phyloP scores from a whole-genome alignment of 2,329 filamentous ascomycete species.

The Claviceps africana region DNA sequence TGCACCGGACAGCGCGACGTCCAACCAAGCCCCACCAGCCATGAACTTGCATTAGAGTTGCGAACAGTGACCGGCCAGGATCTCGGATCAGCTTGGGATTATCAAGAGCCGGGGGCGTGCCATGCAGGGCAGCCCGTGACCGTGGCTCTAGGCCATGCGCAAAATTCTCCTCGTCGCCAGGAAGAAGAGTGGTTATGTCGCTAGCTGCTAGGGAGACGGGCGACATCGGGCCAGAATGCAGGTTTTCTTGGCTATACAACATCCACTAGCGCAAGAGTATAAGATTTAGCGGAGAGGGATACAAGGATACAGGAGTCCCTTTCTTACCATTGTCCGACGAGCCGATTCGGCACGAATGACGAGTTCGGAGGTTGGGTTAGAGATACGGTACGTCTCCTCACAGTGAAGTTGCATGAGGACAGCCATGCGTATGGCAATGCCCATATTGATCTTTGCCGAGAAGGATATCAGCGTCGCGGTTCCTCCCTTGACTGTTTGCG shows the following conservation, averaged over 20 bases:
- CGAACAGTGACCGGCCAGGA: conserved; percentile 36
- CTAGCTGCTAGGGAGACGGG: conserved; percentile 36
- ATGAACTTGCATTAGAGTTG: conserved; percentile 40
- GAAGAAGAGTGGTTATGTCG: conserved; percentile 41
- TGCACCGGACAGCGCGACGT: conserved; percentile 31
- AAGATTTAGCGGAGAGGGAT: neutral
- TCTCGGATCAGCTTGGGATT: conserved; percentile 29
- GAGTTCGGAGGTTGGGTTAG: conserved; percentile 28
- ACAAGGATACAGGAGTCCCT: neutral
- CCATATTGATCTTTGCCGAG: conserved; percentile 35
- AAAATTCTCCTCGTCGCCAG: conserved; percentile 39
- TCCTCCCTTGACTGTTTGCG: neutral
- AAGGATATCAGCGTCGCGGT: neutral
- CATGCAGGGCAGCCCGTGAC: conserved; percentile 38
- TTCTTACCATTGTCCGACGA: conserved; percentile 37
- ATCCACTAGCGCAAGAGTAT: conserved; percentile 31
- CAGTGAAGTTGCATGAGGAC: conserved; percentile 39
- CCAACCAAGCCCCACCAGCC: conserved; percentile 40
- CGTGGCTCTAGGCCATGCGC: conserved; percentile 30
- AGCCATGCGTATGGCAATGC: conserved; percentile 42
- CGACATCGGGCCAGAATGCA: conserved; percentile 37
- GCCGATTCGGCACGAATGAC: conserved; percentile 41
- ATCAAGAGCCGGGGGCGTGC: conserved; percentile 34
- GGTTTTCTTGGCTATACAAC: conserved; percentile 43
- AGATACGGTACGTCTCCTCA: conserved; percentile 37